Base-by-base conservation (phyloP, 2,329 filamentous ascomycete species). In the Cladosporium sp. region DNA sequence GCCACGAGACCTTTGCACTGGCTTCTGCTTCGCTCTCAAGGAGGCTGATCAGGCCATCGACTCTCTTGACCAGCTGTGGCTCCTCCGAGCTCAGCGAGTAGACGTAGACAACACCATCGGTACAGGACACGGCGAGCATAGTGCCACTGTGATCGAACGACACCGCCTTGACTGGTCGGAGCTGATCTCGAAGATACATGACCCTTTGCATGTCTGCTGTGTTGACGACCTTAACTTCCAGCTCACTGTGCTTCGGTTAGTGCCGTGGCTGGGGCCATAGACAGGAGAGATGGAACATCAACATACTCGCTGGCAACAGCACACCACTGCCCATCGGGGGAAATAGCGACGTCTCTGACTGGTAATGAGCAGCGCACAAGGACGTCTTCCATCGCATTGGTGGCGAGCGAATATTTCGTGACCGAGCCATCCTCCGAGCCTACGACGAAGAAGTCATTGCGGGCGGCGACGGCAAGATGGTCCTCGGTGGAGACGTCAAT, bases 391-490 rank as follows among this genome's bases (percentile, higher is more conserved):
- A 95, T 89, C 22, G 76, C 70, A 62, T 85, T 84, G 2, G 81
- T 82, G 51, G 81, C 77, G 43, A 96, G 78, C n/a, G 87, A 88
- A 74, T 95, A 99, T 61, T 90, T 83, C 74, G 87, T 95, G 62
- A 99, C 89, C n/a, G 87, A 93, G 64, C 95, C 93, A 71, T 97
- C 91, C 69, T 99, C 92, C 17, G 89, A 88, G 22, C 90, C 93
- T 55, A 89, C 84, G 39, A 97, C 82, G 66, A 96, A 95, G 68
- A 88, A 90, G 54, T 86, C 82, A 64, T 92, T 82, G 30, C 83
- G 82, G 17, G 89, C 83, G 24, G 83, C 86, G 18, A 97, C 82
- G 27, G 86, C 84, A 17, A 88, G 78, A 64, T 96, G 95, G 57
- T 88, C 86, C 60, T 96, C 92, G 54, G 87, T 86, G 49, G 86